Evolutionary conservation across 257 asterid species (phyloP).

Genomic region (Solanum clarkiae): DNA sequence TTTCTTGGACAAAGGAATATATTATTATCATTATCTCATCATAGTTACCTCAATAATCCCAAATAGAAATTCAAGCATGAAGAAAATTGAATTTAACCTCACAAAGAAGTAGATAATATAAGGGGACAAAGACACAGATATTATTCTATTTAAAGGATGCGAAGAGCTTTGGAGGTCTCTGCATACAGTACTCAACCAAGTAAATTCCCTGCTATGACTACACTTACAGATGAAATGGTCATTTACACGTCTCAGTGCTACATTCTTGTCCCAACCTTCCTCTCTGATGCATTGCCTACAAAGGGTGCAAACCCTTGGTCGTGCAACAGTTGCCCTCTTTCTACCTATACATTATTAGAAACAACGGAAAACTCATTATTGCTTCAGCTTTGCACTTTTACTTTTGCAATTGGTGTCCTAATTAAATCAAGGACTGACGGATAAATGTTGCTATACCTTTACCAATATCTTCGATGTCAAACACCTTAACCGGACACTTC

Average conservation of each 20-base stretch:
- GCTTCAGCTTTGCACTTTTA: background rate
- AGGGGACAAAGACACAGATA: background rate
- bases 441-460: conserved; percentile 29
- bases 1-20: background rate
- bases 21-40: background rate
- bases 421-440: background rate
- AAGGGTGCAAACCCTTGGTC: conserved; percentile 79
- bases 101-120: background rate
- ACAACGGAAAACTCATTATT: background rate
- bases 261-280: conserved; percentile 67
- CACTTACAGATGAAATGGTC: conserved; percentile 94
- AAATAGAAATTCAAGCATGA: background rate
- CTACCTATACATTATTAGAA: conserved; percentile 23
- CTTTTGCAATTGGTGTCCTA: background rate
- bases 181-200: background rate
- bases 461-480: conserved; percentile 85
- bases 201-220: background rate
- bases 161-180: background rate
- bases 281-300: conserved; percentile 90
- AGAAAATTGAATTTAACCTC: background rate
- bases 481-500: conserved; percentile 83
- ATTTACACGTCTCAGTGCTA: conserved; percentile 65
- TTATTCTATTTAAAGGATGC: background rate
- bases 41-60: background rate
- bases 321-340: conserved; percentile 65